Conservation (phyloP, 768 basidiomycete genomes). For the Russula brevipes region DNA sequence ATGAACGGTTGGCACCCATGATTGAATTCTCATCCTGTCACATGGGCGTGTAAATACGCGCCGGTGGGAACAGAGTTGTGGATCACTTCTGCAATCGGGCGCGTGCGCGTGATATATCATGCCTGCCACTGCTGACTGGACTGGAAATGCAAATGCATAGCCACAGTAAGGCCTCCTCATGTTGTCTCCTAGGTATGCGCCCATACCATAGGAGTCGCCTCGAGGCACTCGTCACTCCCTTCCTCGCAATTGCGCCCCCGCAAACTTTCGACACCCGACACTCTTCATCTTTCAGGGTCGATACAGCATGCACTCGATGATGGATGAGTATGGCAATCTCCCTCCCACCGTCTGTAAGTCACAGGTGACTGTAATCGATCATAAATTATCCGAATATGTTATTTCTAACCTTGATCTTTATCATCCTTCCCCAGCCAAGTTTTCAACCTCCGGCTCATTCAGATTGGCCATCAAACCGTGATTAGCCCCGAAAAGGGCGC, state of each 20-base stretch:
- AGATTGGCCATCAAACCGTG: constrained; percentile 10
- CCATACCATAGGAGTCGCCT: constrained; percentile 11
- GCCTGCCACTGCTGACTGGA: background rate
- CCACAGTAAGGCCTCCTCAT: constrained; percentile 24
- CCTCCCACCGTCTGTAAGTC: background rate
- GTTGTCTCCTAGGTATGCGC: constrained; percentile 7
- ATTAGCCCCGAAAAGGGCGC: constrained; percentile 6
- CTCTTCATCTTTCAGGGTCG: background rate
- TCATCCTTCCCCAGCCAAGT: background rate
- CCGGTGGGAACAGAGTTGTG: constrained; percentile 10
- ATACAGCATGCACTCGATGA: background rate
- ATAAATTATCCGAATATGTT: background rate
- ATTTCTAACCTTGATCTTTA: constrained; percentile 21
- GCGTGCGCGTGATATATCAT: constrained; percentile 13
- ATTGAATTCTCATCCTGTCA: constrained; percentile 3
- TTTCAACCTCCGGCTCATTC: constrained; percentile 1
- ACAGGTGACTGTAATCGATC: constrained; percentile 14
- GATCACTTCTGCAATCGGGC: constrained; percentile 2
- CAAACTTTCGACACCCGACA: background rate
- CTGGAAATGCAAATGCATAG: constrained; percentile 5
- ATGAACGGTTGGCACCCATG: constrained; percentile 4
- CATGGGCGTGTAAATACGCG: constrained; percentile 15
- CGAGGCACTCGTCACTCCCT: constrained; percentile 9
- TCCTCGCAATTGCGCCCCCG: background rate
- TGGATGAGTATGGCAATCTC: background rate